phyloP scores from a whole-genome alignment of 1,284 basidiomycete species.

The Taiwanofungus camphoratus region DNA sequence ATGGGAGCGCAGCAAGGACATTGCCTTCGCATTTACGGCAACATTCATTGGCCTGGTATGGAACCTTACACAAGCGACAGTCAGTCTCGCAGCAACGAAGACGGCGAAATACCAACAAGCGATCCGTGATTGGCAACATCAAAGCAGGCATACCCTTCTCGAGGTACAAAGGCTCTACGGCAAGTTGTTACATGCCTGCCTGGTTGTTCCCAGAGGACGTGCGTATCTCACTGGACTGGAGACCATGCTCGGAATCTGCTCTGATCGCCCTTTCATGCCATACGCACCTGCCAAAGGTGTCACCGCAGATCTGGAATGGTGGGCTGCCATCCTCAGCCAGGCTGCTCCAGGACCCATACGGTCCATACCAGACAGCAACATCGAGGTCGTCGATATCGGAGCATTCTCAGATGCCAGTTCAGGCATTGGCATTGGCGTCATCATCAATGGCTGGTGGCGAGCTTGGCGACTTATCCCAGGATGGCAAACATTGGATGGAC shows the following conservation, averaged over 20 bases:
- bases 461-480: slow-evolving; percentile 31
- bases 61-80: slow-evolving; percentile 14
- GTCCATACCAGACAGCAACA: slow-evolving; percentile 26
- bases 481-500: slow-evolving; percentile 21
- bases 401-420: slow-evolving; percentile 42
- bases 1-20: slow-evolving; percentile 21
- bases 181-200: slow-evolving; percentile 20
- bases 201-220: slow-evolving; percentile 40
- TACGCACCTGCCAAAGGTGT: slow-evolving; percentile 17
- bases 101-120: slow-evolving; percentile 16
- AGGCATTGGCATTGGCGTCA: slow-evolving; percentile 31
- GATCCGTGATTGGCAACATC: slow-evolving; percentile 10
- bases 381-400: slow-evolving; percentile 19
- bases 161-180: slow-evolving; percentile 20
- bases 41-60: slow-evolving; percentile 23
- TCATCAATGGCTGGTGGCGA: slow-evolving; percentile 29
- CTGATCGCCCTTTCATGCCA: slow-evolving; percentile 23
- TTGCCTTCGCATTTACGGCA: slow-evolving; percentile 7
- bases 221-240: slow-evolving; percentile 42
- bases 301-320: slow-evolving; percentile 33
- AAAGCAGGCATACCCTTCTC: slow-evolving; percentile 7
- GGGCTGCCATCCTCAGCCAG: slow-evolving; percentile 20
- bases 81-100: slow-evolving; percentile 15
- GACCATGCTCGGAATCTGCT: slow-evolving; percentile 15
- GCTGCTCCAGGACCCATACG: slow-evolving; percentile 18